phyloP scores from a whole-genome alignment of 768 basidiomycete genomes.

The Serendipita indica region DNA sequence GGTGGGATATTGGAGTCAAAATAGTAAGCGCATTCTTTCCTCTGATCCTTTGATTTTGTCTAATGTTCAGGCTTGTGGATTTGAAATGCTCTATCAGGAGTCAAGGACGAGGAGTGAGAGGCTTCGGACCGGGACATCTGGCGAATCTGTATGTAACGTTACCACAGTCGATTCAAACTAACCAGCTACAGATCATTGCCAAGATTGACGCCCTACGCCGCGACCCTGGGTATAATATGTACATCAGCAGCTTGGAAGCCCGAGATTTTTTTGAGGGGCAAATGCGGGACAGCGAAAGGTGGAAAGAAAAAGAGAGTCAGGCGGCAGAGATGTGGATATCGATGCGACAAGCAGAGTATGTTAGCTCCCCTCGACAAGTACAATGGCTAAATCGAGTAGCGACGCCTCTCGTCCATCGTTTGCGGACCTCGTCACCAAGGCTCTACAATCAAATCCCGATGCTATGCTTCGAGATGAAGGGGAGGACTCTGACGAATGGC shows the following conservation, averaged over 20 bases:
- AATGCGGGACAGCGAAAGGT: conserved; percentile 57
- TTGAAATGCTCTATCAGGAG: conserved; percentile 92
- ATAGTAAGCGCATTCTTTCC: conserved; percentile 36
- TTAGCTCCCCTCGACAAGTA: conserved; percentile 11
- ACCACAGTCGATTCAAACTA: background rate
- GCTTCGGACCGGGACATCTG: conserved; percentile 31
- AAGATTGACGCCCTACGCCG: conserved; percentile 52
- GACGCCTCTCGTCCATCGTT: conserved; percentile 59
- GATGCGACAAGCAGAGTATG: conserved; percentile 52
- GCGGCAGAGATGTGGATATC: conserved; percentile 55
- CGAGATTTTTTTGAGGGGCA: conserved; percentile 69
- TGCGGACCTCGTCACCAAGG: conserved; percentile 51
- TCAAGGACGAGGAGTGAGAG: conserved; percentile 42
- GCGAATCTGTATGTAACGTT: no score
- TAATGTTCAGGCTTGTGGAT: conserved; percentile 68
- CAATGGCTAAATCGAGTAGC: conserved; percentile 21
- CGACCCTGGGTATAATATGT: conserved; percentile 53
- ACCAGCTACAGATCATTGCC: conserved; percentile 37
- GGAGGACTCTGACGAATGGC: conserved; percentile 78
- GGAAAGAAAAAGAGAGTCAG: conserved; percentile 57
- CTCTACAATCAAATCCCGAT: conserved; percentile 33
- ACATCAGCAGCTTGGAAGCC: conserved; percentile 47
- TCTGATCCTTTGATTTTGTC: background rate
- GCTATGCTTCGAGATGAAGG: conserved; percentile 20
- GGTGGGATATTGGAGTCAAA: conserved; percentile 86